Evolutionary conservation across 1,284 basidiomycete genomes (phyloP).

Genomic region (Ganoderma lingzhi): DNA sequence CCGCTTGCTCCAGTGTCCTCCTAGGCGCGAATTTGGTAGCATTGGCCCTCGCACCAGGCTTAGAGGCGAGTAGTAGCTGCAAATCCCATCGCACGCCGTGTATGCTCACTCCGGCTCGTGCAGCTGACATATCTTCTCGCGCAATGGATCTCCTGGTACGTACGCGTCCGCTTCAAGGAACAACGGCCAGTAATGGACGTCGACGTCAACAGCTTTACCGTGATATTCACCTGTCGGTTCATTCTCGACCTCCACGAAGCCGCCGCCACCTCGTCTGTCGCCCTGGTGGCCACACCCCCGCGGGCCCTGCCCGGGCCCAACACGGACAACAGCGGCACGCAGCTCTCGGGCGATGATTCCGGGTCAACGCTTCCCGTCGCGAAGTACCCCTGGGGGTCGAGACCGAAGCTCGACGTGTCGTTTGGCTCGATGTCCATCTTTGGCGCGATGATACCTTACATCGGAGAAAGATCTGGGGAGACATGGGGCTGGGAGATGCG

Average conservation of each 20-base stretch:
- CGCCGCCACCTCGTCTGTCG: neutral
- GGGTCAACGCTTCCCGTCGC: neutral
- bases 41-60: neutral
- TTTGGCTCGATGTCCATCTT: neutral
- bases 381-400: neutral
- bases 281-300: neutral
- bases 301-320: neutral
- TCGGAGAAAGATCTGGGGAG: neutral
- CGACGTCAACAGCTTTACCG: neutral
- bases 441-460: neutral
- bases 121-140: neutral
- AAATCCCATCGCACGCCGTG: neutral
- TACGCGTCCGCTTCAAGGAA: neutral
- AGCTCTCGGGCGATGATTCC: neutral
- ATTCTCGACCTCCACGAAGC: constrained; percentile 10
- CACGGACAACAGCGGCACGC: neutral
- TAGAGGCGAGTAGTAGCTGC: neutral
- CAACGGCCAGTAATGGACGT: neutral
- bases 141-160: neutral
- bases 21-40: neutral
- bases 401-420: neutral
- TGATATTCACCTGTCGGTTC: constrained; percentile 9
- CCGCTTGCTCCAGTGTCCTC: neutral
- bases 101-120: neutral
- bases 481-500: neutral